phyloP scores from a whole-genome alignment of 345 rosid species.

The Citrus australasica region DNA sequence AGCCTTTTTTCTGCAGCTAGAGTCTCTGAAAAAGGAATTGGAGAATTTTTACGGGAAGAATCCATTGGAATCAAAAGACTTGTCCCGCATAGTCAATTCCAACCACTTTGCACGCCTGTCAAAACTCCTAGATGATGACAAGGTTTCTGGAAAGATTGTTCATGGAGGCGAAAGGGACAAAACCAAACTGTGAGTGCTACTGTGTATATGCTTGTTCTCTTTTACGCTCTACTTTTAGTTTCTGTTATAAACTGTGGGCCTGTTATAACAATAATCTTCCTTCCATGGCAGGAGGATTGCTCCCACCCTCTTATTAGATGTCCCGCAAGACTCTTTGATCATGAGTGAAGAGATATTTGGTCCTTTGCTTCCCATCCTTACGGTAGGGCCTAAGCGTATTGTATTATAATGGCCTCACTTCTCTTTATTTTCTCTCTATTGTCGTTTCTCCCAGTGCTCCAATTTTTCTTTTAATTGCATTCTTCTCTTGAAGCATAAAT shows the following conservation, averaged over 20 bases:
- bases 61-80: conserved; percentile 74
- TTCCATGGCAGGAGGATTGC: conserved; percentile 56
- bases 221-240: not conserved
- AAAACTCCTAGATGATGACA: conserved; percentile 79
- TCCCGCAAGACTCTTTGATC: conserved; percentile 65
- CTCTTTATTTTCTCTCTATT: not conserved
- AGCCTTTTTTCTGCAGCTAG: conserved; percentile 46
- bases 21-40: conserved; percentile 53
- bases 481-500: not conserved
- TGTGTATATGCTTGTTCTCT: not conserved
- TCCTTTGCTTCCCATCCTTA: conserved; percentile 85
- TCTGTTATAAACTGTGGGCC: not conserved
- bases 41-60: conserved; percentile 72
- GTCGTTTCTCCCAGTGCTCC: not conserved
- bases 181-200: conserved; percentile 60
- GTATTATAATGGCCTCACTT: not conserved
- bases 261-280: conserved; percentile 4
- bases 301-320: conserved; percentile 89
- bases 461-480: not conserved
- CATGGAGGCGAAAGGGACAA: conserved; percentile 76
- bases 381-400: conserved; percentile 33
- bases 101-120: conserved; percentile 74
- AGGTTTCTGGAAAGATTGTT: conserved; percentile 76
- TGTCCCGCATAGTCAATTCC: conserved; percentile 77
- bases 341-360: conserved; percentile 97